Conservation (phyloP, 768 basidiomycete species). For the Nevesoporus exiguus region DNA sequence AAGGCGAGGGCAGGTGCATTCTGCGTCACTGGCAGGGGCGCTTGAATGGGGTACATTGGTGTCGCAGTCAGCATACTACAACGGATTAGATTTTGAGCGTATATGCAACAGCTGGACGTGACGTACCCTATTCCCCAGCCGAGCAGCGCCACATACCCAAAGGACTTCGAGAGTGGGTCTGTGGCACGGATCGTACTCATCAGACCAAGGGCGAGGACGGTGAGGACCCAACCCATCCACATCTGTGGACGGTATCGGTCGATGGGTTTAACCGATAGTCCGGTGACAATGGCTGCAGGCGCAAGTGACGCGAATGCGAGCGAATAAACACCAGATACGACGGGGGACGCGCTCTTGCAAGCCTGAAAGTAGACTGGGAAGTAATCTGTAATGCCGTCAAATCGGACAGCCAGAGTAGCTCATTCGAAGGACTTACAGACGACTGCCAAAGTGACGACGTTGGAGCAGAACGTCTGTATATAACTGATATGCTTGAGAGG, state of each 20-base stretch:
- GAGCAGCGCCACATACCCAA: constrained; percentile 10
- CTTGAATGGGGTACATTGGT: constrained; percentile 44
- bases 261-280: constrained; percentile 26
- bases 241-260: constrained; percentile 34
- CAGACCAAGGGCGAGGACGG: constrained; percentile 35
- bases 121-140: constrained; percentile 4
- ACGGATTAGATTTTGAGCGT: background rate
- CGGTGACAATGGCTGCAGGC: constrained; percentile 31
- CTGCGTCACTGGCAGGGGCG: constrained; percentile 38
- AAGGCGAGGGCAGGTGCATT: constrained; percentile 46
- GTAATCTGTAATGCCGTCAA: background rate
- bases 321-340: constrained; percentile 26
- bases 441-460: background rate
- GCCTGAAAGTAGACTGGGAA: constrained; percentile 45
- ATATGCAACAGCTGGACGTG: background rate
- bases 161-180: constrained; percentile 20
- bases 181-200: constrained; percentile 29
- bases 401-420: background rate
- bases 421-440: constrained; percentile 21
- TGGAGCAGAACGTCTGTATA: background rate
- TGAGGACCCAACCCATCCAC: constrained; percentile 32
- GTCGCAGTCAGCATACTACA: constrained; percentile 8
- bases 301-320: constrained; percentile 23
- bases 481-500: background rate
- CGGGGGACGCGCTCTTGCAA: constrained; percentile 33